Evolutionary conservation across 495 filamentous ascomycete genomes (phyloP), one percentile per base, ranked within the genome.

Genomic region (Penicillium odoratum): DNA sequence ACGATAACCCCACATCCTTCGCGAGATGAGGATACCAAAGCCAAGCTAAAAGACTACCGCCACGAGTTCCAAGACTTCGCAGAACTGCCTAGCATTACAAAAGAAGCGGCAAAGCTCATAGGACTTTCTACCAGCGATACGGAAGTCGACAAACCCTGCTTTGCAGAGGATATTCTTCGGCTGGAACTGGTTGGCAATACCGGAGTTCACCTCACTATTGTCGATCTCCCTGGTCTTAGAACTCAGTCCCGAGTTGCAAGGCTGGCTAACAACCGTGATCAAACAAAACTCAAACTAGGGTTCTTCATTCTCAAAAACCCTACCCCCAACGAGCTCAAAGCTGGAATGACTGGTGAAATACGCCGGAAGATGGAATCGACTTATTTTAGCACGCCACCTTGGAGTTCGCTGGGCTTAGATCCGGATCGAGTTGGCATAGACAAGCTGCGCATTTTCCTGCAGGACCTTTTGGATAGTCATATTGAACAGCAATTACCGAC

Each of bases 181-280:
- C 65, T 84, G 3, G 82, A 85, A 60, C 61, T 83, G 44, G 66
- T 71, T 1, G 81, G 82, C 4, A 72, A 77, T 6, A 76, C 77
- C 5, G 73, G 74, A 53, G 74, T 81, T 7, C 75, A 83, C 48
- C 56, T 85, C 55, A 85, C 80, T 1, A 55, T 85, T 0, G 80
- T 85, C 4, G 82, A 88, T 61, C 64, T 85, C 3, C 82, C 82
- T 2, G 81, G 83, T 0, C 42, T 76, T 2, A 61, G 63, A 0
- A 69, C 74, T 0, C 68, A 77, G 43, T 21, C 34, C 8, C 61
- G 67, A 21, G 61, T 77, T 49, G 69, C 70, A 28, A 55, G 62
- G 2, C 43, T 79, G 7, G 75, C 69, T 0, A 76, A 76, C 16
- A 78, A 76, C 43, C 7, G 63, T 11, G 75, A 79, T 60, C 74